Base-by-base conservation (phyloP, 805 yeast genomes). In the Pichia cabralensis region DNA sequence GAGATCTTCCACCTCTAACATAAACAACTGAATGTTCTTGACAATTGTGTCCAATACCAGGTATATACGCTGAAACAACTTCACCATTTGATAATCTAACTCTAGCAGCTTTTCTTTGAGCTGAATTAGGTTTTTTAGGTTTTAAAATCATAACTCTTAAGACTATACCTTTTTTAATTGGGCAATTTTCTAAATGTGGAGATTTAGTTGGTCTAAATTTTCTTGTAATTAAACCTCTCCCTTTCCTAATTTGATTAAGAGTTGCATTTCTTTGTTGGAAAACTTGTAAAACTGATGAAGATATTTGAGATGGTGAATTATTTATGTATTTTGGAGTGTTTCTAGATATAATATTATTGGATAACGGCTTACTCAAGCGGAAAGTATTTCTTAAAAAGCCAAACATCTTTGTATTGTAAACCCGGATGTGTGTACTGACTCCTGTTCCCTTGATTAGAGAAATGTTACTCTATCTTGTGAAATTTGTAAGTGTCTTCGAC, bases 51-150 rank as follows among this genome's bases (percentile, higher is more conserved):
- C 99, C 98, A 55, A 92, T 96, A 36, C 99, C 99, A 12, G 96
- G 96, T 38, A 92, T 92, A 56, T 86, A 88, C 1, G 96, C 96
- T 30, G 89, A 78, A 13, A 92, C 73, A 32, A 83, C 77, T 45
- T 78, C 80, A 19, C 97, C 98, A 50, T 83, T 89, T 9, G 94
- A 73, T 41, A 92, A 68, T 60, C 95, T 74, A 16, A 92, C 97
- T 65, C 97, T 80, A 44, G 94, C 86, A 30, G 94, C 95, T 59
- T 92, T 92, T 63, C 99, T 74, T 62, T 88, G 89, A 14, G 99
- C 96, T 28, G 97, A 89, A 65, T 92, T 92, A 23, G 99, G 99
- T 58, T 92, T 92, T 67, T 92, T 92, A 30, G 99, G 99, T 60
- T 92, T 92, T 46, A 88, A 68, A 35, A 88, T 84, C 92, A 89